phyloP scores from a whole-genome alignment of 2,329 filamentous ascomycete species.

The Sclerotinia spermophila region DNA sequence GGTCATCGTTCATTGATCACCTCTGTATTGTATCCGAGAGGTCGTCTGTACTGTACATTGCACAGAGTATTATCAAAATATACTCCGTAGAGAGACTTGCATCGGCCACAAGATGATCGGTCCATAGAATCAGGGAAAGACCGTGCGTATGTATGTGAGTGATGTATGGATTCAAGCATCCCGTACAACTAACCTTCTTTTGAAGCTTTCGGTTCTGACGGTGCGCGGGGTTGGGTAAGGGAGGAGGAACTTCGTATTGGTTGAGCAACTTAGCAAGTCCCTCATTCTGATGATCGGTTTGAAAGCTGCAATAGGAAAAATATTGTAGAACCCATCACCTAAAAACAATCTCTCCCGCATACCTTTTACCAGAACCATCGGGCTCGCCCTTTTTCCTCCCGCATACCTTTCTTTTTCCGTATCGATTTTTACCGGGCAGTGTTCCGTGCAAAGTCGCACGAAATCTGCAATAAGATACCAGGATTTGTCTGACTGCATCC shows the following conservation, averaged over 20 bases:
- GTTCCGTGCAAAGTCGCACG: not conserved
- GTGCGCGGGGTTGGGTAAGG: not conserved
- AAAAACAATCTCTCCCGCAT: not conserved
- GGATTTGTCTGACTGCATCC: not conserved
- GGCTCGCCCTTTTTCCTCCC: not conserved
- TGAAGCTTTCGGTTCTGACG: not conserved
- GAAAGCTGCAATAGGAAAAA: not conserved
- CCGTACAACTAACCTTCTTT: not conserved
- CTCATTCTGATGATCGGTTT: not conserved
- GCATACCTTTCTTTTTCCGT: conserved; percentile 1
- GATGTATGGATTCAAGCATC: not conserved
- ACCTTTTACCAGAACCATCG: not conserved
- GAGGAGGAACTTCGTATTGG: not conserved
- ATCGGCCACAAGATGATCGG: not conserved
- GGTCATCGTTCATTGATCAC: not conserved
- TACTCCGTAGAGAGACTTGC: not conserved
- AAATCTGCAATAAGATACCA: conserved; percentile 9
- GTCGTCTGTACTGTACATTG: not conserved
- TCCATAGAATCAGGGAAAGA: not conserved
- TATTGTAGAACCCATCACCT: not conserved
- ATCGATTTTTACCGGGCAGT: not conserved
- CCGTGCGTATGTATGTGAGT: not conserved
- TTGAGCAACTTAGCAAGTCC: not conserved
- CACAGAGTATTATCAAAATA: not conserved
- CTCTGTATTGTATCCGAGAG: conserved; percentile 1